These are phyloP conservation scores for Babesia gibsoni DNA, from an alignment of 169 alveolate genomes.

Conservation along the genomic window DNA sequence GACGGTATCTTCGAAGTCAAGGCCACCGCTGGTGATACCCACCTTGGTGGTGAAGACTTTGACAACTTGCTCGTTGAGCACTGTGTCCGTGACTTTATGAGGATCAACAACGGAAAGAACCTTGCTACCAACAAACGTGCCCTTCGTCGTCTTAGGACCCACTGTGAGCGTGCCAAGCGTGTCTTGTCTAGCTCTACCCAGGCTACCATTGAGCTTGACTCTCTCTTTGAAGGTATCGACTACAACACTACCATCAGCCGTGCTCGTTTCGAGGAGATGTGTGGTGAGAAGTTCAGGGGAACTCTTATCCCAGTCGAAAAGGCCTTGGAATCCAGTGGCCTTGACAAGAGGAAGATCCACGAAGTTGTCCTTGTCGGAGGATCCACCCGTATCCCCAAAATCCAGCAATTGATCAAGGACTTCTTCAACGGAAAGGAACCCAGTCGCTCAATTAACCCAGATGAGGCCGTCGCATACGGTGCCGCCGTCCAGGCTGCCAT, in stretches of 20 bases:
- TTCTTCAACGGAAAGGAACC: slow-evolving; percentile 92
- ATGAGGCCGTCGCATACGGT: slow-evolving; percentile 96
- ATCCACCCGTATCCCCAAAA: slow-evolving; percentile 96
- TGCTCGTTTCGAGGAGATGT: slow-evolving; percentile 97
- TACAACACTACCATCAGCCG: slow-evolving; percentile 91
- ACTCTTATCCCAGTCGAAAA: slow-evolving; percentile 94
- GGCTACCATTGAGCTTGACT: slow-evolving; percentile 95
- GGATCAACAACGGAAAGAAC: slow-evolving; percentile 88
- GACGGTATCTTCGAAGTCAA: slow-evolving; percentile 96
- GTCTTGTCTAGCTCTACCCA: slow-evolving; percentile 94
- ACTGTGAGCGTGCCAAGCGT: slow-evolving; percentile 97
- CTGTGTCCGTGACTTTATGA: slow-evolving; percentile 93
- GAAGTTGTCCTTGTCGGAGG: slow-evolving; percentile 98
- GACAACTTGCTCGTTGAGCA: slow-evolving; percentile 95
- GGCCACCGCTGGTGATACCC: slow-evolving; percentile 99
- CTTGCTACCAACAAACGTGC: slow-evolving; percentile 88
- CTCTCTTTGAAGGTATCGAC: slow-evolving; percentile 93
- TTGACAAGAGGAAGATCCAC: slow-evolving; percentile 89
- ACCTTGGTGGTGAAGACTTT: slow-evolving; percentile 99
- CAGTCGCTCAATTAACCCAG: slow-evolving; percentile 90
- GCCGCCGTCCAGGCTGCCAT: slow-evolving; percentile 95
- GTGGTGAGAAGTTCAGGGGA: slow-evolving; percentile 92
- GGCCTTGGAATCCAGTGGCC: slow-evolving; percentile 92
- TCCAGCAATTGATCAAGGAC: slow-evolving; percentile 88
- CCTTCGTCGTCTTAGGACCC: slow-evolving; percentile 92